These are phyloP conservation scores for Tetratostichococcus sp. DNA, from an alignment of 139 green algal species.

Conservation along the genomic window DNA sequence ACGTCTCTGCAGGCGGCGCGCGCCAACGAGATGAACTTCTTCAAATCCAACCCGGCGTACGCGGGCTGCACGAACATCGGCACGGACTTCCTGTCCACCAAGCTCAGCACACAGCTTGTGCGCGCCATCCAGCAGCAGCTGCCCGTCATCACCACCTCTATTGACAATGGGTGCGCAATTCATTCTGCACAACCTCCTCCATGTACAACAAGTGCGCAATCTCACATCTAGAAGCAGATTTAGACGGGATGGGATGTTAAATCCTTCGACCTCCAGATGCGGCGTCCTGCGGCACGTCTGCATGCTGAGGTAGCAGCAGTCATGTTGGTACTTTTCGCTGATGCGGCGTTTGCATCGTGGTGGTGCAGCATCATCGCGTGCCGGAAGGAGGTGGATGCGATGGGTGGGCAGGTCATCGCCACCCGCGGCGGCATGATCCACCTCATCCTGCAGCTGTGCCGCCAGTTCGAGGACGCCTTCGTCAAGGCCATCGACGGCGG, in stretches of 20 bases:
- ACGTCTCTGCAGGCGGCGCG: slow-evolving; percentile 47
- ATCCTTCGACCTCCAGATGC: no score
- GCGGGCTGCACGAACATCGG: slow-evolving; percentile 57
- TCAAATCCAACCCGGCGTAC: slow-evolving; percentile 57
- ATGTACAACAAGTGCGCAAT: no score
- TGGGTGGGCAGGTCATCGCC: slow-evolving; percentile 51
- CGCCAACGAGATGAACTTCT: slow-evolving; percentile 75
- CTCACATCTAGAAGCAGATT: no score
- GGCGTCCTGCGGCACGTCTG: no score
- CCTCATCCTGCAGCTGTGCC: slow-evolving; percentile 75
- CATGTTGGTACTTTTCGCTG: no score
- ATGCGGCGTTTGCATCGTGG: no score
- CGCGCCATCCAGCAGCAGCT: slow-evolving; percentile 78
- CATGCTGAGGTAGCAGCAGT: no score
- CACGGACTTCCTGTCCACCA: slow-evolving; percentile 68
- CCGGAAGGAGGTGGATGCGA: slow-evolving; percentile 66
- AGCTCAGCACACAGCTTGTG: slow-evolving; percentile 76
- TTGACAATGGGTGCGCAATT: slow-evolving; percentile 46
- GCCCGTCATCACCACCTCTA: slow-evolving; percentile 75
- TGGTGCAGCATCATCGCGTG: slow-evolving; percentile 52
- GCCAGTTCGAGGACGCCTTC: slow-evolving; percentile 82
- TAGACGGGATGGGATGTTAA: no score
- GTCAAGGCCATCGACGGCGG: slow-evolving; percentile 74
- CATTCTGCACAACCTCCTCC: no score
- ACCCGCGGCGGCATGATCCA: slow-evolving; percentile 86